phyloP scores from a whole-genome alignment of 2,329 filamentous ascomycete genomes.

The Arachnomyces sp. region DNA sequence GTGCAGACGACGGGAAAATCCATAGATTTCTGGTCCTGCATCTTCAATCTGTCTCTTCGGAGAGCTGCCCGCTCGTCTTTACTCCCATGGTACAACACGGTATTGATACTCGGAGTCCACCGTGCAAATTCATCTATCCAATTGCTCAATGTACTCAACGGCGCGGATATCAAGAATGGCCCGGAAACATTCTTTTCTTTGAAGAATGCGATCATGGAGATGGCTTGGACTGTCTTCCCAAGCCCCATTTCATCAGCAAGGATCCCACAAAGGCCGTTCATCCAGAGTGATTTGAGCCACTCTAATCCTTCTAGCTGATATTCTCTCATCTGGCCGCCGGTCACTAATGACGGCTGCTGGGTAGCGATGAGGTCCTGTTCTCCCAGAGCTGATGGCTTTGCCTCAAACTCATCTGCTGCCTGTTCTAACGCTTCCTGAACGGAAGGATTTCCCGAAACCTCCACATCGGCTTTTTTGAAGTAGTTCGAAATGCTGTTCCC shows the following conservation, averaged over 20 bases:
- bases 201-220: conserved; percentile 76
- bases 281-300: conserved; percentile 76
- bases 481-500: conserved; percentile 49
- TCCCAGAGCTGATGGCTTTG: conserved; percentile 54
- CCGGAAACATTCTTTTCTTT: conserved; percentile 82
- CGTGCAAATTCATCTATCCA: conserved; percentile 91
- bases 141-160: conserved; percentile 84
- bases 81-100: conserved; percentile 82
- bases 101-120: conserved; percentile 84
- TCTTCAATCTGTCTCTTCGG: conserved; percentile 63
- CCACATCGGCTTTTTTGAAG: conserved; percentile 53
- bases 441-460: conserved; percentile 45
- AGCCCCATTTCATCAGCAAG: conserved; percentile 92
- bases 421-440: conserved; percentile 53
- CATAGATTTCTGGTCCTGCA: conserved; percentile 55
- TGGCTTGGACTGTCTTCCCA: conserved; percentile 87
- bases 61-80: conserved; percentile 70
- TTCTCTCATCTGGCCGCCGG: conserved; percentile 81
- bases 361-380: conserved; percentile 69
- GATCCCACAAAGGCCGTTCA: conserved; percentile 88
- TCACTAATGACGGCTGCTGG: conserved; percentile 74
- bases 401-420: conserved; percentile 50
- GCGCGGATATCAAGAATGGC: conserved; percentile 84
- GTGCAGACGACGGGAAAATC: conserved; percentile 90
- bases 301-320: conserved; percentile 93